These are phyloP conservation scores for Skeletonema costatum DNA, from an alignment of 108 stramenopile species.

Conservation along the genomic window DNA sequence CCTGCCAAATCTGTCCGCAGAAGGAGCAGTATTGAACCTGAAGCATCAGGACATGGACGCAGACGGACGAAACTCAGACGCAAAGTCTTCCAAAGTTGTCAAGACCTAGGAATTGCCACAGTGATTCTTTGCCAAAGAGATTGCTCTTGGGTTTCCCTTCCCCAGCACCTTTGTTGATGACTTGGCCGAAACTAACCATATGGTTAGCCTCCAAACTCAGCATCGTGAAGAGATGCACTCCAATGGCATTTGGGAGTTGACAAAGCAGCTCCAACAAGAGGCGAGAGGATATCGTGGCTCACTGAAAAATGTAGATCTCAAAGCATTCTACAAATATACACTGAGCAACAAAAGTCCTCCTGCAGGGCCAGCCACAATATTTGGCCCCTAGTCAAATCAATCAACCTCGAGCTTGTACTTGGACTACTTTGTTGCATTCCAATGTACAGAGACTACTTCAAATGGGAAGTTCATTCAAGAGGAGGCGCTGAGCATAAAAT, in stretches of 20 bases:
- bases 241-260: slow-evolving; percentile 29
- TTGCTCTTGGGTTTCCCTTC: slow-evolving; percentile 36
- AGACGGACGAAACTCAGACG: slow-evolving; percentile 8
- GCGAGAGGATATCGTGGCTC: slow-evolving; percentile 10
- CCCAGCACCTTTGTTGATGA: slow-evolving; percentile 27
- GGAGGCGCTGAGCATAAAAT: slow-evolving; percentile 27
- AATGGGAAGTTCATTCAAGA: slow-evolving; percentile 25
- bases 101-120: slow-evolving; percentile 39
- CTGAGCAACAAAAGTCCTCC: slow-evolving; percentile 18
- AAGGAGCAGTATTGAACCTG: slow-evolving; percentile 33
- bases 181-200: slow-evolving; percentile 32
- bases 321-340: slow-evolving; percentile 32
- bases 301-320: slow-evolving; percentile 11
- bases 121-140: slow-evolving; percentile 14
- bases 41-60: slow-evolving; percentile 1
- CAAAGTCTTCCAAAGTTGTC: slow-evolving; percentile 33
- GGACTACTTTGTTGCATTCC: slow-evolving; percentile 38
- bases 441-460: slow-evolving; percentile 36
- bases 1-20: slow-evolving; percentile 24
- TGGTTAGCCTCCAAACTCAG: slow-evolving; percentile 27
- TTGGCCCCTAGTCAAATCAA: slow-evolving; percentile 35
- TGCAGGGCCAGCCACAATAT: slow-evolving; percentile 15
- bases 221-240: slow-evolving; percentile 15
- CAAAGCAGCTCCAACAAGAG: slow-evolving; percentile 10
- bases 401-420: slow-evolving; percentile 34